phyloP scores from a whole-genome alignment of 352 stramenopile species.

The Pythium aphanidermatum region DNA sequence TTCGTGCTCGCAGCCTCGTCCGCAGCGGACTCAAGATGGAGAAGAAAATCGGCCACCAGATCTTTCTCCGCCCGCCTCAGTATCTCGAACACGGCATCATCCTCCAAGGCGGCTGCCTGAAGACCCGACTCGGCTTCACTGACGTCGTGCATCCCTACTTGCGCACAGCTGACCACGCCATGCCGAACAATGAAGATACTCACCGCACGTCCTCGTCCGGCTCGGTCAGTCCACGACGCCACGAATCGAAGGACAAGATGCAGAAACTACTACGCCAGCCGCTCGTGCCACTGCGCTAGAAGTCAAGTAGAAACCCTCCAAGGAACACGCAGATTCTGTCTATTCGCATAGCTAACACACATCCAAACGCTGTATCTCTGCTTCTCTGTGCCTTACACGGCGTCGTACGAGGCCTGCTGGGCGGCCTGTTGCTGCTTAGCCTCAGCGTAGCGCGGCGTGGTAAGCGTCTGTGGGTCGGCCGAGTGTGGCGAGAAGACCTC shows the following conservation, averaged over 20 bases:
- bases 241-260: conserved; percentile 15
- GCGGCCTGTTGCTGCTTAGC: background rate
- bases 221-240: conserved; percentile 7
- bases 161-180: conserved; percentile 10
- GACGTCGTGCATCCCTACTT: conserved; percentile 22
- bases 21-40: conserved; percentile 21
- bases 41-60: conserved; percentile 19
- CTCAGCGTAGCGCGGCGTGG: conserved; percentile 16
- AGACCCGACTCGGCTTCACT: conserved; percentile 20
- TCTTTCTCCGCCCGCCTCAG: conserved; percentile 20
- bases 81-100: conserved; percentile 26
- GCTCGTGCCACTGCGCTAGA: conserved; percentile 17
- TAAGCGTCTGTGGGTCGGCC: conserved; percentile 35
- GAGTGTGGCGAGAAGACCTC: conserved; percentile 60
- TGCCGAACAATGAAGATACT: conserved; percentile 8
- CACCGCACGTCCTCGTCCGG: conserved; percentile 13
- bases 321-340: too few relatives aligned
- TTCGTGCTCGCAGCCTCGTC: conserved; percentile 22
- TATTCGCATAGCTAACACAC: too few relatives aligned
- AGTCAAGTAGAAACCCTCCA: too few relatives aligned
- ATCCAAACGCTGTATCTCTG: too few relatives aligned
- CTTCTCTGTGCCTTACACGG: too few relatives aligned
- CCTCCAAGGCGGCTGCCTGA: conserved; percentile 14
- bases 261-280: conserved; percentile 11
- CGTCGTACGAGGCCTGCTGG: conserved; percentile 8